Evolutionary conservation across 257 asterid species (phyloP).

Genomic region (Mentha longifolia): DNA sequence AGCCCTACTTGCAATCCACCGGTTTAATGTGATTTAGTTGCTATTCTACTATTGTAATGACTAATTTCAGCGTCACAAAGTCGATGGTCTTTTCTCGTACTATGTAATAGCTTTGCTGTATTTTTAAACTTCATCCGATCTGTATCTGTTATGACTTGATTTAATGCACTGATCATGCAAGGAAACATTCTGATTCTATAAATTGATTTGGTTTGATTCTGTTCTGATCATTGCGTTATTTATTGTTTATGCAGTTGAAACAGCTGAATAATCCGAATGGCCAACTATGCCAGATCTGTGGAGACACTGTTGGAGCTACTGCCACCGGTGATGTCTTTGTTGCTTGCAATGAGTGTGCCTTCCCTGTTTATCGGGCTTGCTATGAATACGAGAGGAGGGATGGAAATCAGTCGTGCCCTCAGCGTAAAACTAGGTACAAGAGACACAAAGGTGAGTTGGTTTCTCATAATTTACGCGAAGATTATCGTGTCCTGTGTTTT

Average conservation of each 20-base stretch:
- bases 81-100: too few relatives aligned
- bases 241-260: constrained; percentile 63
- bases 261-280: constrained; percentile 64
- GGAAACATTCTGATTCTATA: constrained; percentile 8
- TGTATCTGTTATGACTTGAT: neutral
- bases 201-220: too few relatives aligned
- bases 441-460: constrained; percentile 71
- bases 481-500: neutral
- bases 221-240: too few relatives aligned
- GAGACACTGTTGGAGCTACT: constrained; percentile 71
- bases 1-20: constrained; percentile 1
- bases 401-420: constrained; percentile 88
- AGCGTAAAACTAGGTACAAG: constrained; percentile 90
- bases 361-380: constrained; percentile 92
- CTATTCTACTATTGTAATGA: too few relatives aligned
- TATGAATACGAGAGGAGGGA: constrained; percentile 93
- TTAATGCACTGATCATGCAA: constrained; percentile 9
- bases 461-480: neutral
- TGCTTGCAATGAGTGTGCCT: constrained; percentile 95
- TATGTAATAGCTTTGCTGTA: constrained; percentile 4
- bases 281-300: constrained; percentile 92
- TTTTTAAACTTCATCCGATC: constrained; percentile 17
- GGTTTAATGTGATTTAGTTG: neutral
- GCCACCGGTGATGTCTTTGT: constrained; percentile 75
- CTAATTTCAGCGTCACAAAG: too few relatives aligned